Percentiles rank a stretch among this genome's conserved stretches.
Evolutionary conservation across 352 stramenopile genomes (phyloP).

Genomic region (Pythium brassicae): DNA sequence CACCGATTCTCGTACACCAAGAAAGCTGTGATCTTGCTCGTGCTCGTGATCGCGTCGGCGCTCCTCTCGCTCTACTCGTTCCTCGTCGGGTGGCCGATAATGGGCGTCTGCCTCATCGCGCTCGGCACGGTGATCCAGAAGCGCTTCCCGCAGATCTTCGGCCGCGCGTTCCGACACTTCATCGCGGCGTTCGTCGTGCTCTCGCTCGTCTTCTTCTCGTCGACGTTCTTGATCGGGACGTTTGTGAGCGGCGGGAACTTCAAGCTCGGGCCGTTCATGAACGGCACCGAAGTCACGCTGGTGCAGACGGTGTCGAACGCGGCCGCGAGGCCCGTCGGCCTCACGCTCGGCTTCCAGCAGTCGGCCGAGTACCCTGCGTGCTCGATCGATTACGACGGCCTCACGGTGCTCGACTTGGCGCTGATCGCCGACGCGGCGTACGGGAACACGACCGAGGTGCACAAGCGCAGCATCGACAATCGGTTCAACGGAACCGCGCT

Average conservation of each 20-base stretch:
- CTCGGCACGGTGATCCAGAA: conserved; percentile 61
- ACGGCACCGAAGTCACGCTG: conserved; percentile 28
- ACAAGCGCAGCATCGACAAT: conserved; percentile 55
- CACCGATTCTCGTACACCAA: conserved; percentile 34
- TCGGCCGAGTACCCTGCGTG: conserved; percentile 70
- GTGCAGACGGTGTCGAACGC: conserved; percentile 19
- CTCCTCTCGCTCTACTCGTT: conserved; percentile 59
- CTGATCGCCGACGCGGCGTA: conserved; percentile 78
- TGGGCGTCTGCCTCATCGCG: conserved; percentile 65
- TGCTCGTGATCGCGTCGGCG: conserved; percentile 50
- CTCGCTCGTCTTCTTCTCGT: conserved; percentile 82
- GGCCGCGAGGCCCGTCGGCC: conserved; percentile 33
- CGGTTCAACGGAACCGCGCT: conserved; percentile 76
- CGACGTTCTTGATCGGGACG: conserved; percentile 68
- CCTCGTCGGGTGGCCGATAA: conserved; percentile 69
- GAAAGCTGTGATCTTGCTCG: conserved; percentile 42
- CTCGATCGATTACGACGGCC: conserved; percentile 48
- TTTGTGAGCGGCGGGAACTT: conserved; percentile 61
- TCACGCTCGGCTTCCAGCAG: conserved; percentile 42
- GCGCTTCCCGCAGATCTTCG: conserved; percentile 77
- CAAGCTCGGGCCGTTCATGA: conserved; percentile 40
- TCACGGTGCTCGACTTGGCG: conserved; percentile 72
- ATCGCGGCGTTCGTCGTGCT: conserved; percentile 68
- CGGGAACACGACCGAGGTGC: conserved; percentile 54
- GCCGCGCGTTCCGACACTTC: conserved; percentile 65